Percentiles rank a stretch among this genome's conserved stretches.
Evolutionary conservation across 495 filamentous ascomycete species (phyloP).

Genomic region (Articulospora tetracladia): DNA sequence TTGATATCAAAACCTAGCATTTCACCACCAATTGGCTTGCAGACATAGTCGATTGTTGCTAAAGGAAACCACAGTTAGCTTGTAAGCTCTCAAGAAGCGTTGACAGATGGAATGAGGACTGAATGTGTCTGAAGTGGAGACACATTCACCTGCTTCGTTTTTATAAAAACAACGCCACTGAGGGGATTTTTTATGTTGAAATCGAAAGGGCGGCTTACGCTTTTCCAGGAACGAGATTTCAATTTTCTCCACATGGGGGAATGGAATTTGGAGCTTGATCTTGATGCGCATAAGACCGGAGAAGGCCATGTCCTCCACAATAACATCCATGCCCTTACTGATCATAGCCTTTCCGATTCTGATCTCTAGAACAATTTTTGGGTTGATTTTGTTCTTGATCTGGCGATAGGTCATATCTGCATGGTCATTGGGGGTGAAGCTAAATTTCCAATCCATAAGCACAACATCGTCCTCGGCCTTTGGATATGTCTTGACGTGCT

Average conservation of each 20-base stretch:
- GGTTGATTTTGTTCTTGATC: constrained; percentile 91
- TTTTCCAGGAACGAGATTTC: constrained; percentile 82
- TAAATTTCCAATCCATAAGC: constrained; percentile 99
- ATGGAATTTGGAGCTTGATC: constrained; percentile 92
- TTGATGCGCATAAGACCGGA: constrained; percentile 93
- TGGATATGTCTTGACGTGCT: constrained; percentile 97
- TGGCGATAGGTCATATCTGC: constrained; percentile 88
- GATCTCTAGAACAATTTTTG: constrained; percentile 92
- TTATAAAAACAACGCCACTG: not conserved
- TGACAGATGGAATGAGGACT: constrained; percentile 2
- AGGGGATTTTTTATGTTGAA: too few relatives aligned
- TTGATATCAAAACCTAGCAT: constrained; percentile 97
- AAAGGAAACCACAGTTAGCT: not conserved
- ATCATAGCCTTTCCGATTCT: constrained; percentile 90
- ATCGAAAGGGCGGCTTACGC: too few relatives aligned
- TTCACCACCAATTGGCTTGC: constrained; percentile 95
- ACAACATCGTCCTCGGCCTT: constrained; percentile 93
- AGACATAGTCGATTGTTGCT: constrained; percentile 81
- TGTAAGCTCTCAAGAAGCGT: constrained; percentile 9
- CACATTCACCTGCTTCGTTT: not conserved
- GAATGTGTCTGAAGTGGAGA: not conserved
- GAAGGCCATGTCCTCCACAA: constrained; percentile 97
- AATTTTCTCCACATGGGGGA: constrained; percentile 89
- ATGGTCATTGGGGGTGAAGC: constrained; percentile 93
- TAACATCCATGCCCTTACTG: constrained; percentile 94